Evolutionary conservation across 2,329 filamentous ascomycete genomes (phyloP), one percentile per base, ranked within the genome.

Genomic region (Botrytis fragariae): DNA sequence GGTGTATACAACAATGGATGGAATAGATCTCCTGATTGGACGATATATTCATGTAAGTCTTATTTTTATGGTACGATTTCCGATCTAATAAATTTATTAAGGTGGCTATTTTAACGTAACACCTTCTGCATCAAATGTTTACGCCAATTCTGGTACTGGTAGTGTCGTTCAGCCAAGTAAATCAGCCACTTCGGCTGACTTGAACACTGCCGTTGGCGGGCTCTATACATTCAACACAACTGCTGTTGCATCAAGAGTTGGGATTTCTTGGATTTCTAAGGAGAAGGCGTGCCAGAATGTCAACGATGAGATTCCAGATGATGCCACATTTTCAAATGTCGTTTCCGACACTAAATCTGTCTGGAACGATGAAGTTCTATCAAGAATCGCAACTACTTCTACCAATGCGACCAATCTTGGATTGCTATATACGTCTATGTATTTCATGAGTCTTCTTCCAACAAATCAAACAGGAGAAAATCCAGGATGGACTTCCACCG

Each of bases 391-490:
- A 0, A 90, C 90, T 0, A 87, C 85, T 0, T 87, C 87, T 64
- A 87, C 84, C 20, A 85, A 91, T 78, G 78, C 81, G 14, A 86
- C 84, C 0, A 90, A 88, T 65, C 82, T 92, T 9, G 83, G 85
- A 65, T 83, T 92, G 45, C 83, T 93, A 4, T 93, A 93, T 82
- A 88, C 89, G 0, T 90, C 89, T 0, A 79, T 93, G 37, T 93
- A 93, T 78, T 90, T 75, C 61, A 78, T 78, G 77, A 76, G 75
- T 57, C 71, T 78, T 20, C 61, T 78, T 3, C 77, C 91, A 0
- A 90, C 90, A 0, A 92, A 93, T 79, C 88, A 90, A 75, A 92
- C 90, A 0, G 90, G 90, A 0, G 91, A 93, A 79, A 93, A 93
- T 74, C 90, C 91, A 0, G 81, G 85, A 0, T 93, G 91, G 91